Evolutionary conservation across 2,329 filamentous ascomycete genomes (phyloP), one percentile per base, ranked within the genome.

Genomic region (Sarocladium strictum): DNA sequence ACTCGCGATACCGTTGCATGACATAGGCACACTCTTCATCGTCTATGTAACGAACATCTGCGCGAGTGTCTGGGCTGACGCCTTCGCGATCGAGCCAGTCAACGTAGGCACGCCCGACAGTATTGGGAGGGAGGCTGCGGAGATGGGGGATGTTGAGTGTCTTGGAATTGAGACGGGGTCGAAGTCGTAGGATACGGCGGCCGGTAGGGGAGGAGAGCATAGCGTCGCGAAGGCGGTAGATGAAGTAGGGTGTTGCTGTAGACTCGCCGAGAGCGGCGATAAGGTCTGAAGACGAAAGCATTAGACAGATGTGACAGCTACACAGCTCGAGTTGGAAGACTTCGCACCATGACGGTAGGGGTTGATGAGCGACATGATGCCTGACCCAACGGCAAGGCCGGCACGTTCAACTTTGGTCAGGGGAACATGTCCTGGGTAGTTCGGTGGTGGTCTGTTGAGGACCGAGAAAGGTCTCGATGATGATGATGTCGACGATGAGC

Each of bases 1-100:
- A 96, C 72, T 99, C 94, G 58, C 94, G 85, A 71, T 99, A 99
- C 54, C 94, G 84, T 76, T 97, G 94, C 89, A 99, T 95, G 17
- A 97, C 94, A 74, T 97, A 99, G 33, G 94, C 94, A 68, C 92
- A 96, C 72, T 99, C 94, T 62, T 88, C 86, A 66, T 97, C 86
- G 69, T 97, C 92, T 58, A 99, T 91, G 73, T 96, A 97, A 53
- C 89, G 84, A 38, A 99, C 94, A 2, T 71, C 69, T 38, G 86
- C 77, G 45, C 94, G 84, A 6, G 93, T 96, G 69, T 99, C 94
- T 1, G 94, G 94, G 9, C 89, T 89, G 14, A 99, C 93, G 58
- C 90, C 89, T 71, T 99, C 94, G 45, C 89, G 83, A 70, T 97
- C 91, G n/a, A 97, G 79, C 93, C 94, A 99, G 53, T 77, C 79